phyloP scores from a whole-genome alignment of 495 filamentous ascomycete genomes.

The Lasiosphaeriaceae sp. region DNA sequence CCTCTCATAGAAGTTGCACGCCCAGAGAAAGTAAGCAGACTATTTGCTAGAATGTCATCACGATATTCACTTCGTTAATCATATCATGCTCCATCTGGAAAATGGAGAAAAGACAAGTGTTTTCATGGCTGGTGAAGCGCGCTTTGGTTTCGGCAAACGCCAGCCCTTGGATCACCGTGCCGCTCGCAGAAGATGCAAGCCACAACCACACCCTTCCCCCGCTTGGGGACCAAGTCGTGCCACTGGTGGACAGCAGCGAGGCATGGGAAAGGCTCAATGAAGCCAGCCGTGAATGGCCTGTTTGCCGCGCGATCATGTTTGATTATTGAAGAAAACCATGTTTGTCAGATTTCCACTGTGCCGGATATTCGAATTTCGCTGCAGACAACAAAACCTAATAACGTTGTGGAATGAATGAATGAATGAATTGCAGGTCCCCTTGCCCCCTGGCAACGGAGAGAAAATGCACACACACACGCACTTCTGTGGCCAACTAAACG shows the following conservation, averaged over 20 bases:
- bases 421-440: neutral
- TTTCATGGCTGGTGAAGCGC: slow-evolving; percentile 8
- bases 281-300: slow-evolving; percentile 8
- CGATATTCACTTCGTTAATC: too few species aligned
- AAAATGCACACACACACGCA: neutral
- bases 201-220: too few species aligned
- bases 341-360: neutral
- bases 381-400: too few species aligned
- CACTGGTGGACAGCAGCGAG: neutral
- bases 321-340: neutral
- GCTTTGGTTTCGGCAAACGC: slow-evolving; percentile 15
- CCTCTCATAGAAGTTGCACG: too few species aligned
- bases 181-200: slow-evolving; percentile 9
- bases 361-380: neutral
- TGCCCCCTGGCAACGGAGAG: neutral
- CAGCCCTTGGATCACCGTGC: slow-evolving; percentile 6
- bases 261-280: neutral
- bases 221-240: neutral
- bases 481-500: slow-evolving; percentile 7
- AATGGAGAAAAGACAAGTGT: neutral
- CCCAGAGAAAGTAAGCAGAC: too few species aligned
- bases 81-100: too few species aligned
- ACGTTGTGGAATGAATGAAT: too few species aligned
- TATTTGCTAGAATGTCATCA: too few species aligned
- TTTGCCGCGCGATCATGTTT: slow-evolving; percentile 7